Conservation (phyloP, 176 grass and related monocot species). For the Hordeum vulgare region MorexV3_pseudomolecules_assembly NC_058520.1:514208026-514208525, state of each 20-base stretch:
- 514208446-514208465: constrained; percentile 35
- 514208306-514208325: not conserved
- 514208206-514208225: not conserved
- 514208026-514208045: not conserved
- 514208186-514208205: not conserved
- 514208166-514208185: not conserved
- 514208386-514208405: constrained; percentile 75
- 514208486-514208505: constrained; percentile 62
- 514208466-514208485: constrained; percentile 54
- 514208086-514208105: too few relatives aligned
- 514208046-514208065: not conserved
- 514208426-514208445: constrained; percentile 41
- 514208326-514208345: not conserved
- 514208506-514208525: constrained; percentile 48
- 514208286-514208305: not conserved
- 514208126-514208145: not conserved
- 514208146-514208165: not conserved
- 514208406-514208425: constrained; percentile 65
- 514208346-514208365: constrained; percentile 31
- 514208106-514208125: not conserved
- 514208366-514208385: constrained; percentile 39
- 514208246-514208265: not conserved
- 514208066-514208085: not conserved
- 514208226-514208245: not conserved
- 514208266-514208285: not conserved